Evolutionary conservation across 257 asterid genomes (phyloP).

Genomic region (Nicotiana tomentosiformis): DNA sequence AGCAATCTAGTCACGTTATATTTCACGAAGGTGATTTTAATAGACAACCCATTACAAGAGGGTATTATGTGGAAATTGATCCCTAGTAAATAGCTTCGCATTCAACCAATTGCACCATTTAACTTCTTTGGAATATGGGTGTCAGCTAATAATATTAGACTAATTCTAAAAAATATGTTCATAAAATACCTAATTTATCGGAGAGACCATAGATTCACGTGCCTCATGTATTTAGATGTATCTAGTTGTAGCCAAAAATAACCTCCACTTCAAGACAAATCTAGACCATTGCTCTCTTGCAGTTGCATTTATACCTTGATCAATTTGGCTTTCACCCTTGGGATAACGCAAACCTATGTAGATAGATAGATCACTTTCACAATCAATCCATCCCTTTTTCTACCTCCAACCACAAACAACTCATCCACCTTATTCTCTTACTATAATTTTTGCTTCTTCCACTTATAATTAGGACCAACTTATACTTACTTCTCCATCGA

Average conservation of each 20-base stretch:
- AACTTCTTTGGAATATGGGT: no score
- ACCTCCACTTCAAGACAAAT: not conserved
- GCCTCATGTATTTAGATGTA: not conserved
- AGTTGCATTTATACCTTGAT: not conserved
- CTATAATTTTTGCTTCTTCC: not conserved
- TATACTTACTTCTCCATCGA: not conserved
- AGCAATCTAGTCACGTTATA: not conserved
- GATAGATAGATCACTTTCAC: constrained; percentile 3
- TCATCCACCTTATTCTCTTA: not conserved
- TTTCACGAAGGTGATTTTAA: not conserved
- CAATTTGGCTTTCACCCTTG: not conserved
- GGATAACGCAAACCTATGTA: not conserved
- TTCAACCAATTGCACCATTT: no score
- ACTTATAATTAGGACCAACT: not conserved
- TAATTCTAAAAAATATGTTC: no score
- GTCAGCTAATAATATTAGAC: no score
- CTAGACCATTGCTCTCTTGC: constrained; percentile 1
- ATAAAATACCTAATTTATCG: no score
- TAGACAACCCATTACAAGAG: not conserved
- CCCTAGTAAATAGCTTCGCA: no score
- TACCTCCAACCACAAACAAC: not conserved
- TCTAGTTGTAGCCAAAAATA: not conserved
- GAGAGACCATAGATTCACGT: no score
- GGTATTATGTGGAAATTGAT: no score
- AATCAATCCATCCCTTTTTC: not conserved